phyloP scores from a whole-genome alignment of 139 green algal genomes.

The Chlorella ohadii region DNA sequence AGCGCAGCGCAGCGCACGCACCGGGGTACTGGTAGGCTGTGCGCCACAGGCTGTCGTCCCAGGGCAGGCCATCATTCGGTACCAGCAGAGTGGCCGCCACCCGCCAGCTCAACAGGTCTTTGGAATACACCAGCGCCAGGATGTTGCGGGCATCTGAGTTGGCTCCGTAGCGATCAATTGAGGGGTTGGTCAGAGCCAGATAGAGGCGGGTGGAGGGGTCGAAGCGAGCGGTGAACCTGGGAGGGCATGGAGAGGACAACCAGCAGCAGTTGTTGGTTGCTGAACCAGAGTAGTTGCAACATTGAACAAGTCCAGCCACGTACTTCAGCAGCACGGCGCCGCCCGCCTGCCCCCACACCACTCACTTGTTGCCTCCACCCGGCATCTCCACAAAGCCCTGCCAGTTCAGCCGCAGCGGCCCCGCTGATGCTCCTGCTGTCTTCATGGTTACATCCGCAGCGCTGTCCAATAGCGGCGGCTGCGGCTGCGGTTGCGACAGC shows the following conservation, averaged over 20 bases:
- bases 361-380: conserved; percentile 39
- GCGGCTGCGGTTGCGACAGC: too few relatives aligned
- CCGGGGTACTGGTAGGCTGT: conserved; percentile 20
- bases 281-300: too few relatives aligned
- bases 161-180: conserved; percentile 17
- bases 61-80: conserved; percentile 32
- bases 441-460: neutral
- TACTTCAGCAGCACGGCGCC: too few relatives aligned
- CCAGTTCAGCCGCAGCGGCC: neutral
- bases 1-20: neutral
- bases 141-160: conserved; percentile 36
- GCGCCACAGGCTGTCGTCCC: conserved; percentile 21
- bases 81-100: conserved; percentile 29
- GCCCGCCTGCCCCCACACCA: neutral
- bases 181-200: conserved; percentile 34
- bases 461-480: too few relatives aligned
- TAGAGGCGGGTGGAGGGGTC: neutral
- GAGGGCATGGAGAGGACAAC: too few relatives aligned
- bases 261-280: too few relatives aligned
- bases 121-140: conserved; percentile 25
- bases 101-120: conserved; percentile 3
- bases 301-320: too few relatives aligned
- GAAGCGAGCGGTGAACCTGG: too few relatives aligned
- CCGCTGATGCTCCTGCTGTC: too few relatives aligned
- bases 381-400: conserved; percentile 36